Evolutionary conservation across 441 rosid genomes (phyloP).

Genomic region (Omphalea diandra): DNA sequence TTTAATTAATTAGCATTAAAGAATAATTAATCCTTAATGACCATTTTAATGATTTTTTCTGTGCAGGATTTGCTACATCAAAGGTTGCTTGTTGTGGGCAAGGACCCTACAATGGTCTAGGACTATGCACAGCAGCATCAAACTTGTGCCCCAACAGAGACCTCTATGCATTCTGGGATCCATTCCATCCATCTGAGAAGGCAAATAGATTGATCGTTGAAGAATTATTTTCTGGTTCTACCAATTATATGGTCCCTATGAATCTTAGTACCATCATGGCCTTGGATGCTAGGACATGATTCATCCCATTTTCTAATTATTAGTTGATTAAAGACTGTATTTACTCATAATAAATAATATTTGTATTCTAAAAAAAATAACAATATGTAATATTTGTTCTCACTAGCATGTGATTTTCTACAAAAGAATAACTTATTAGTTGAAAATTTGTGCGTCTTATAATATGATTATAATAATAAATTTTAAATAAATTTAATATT

Average conservation of each 20-base stretch:
- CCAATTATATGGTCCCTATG: conserved; percentile 33
- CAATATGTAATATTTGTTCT: too few species aligned
- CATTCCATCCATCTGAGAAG: conserved; percentile 38
- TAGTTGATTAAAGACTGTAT: too few species aligned
- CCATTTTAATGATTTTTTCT: background rate
- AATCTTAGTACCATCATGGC: conserved; percentile 32
- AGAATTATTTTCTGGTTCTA: conserved; percentile 21
- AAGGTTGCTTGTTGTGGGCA: conserved; percentile 33
- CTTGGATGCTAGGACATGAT: conserved; percentile 18
- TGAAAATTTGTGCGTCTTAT: too few species aligned
- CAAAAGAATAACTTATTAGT: too few species aligned
- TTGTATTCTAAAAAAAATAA: too few species aligned
- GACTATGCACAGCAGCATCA: conserved; percentile 31
- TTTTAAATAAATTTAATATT: too few species aligned
- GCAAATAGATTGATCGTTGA: conserved; percentile 27
- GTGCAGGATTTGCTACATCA: conserved; percentile 26
- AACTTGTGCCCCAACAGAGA: conserved; percentile 30
- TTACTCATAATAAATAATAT: too few species aligned
- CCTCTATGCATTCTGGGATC: conserved; percentile 32
- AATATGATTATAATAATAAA: too few species aligned
- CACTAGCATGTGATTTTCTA: too few species aligned
- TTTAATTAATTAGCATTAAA: too few species aligned
- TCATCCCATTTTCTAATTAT: too few species aligned
- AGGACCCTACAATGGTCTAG: conserved; percentile 30
- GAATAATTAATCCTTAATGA: background rate